Percentiles rank a stretch among this genome's conserved stretches.
Conservation (phyloP, 495 filamentous ascomycete genomes). For the Ascodesmis nigricans region DNA sequence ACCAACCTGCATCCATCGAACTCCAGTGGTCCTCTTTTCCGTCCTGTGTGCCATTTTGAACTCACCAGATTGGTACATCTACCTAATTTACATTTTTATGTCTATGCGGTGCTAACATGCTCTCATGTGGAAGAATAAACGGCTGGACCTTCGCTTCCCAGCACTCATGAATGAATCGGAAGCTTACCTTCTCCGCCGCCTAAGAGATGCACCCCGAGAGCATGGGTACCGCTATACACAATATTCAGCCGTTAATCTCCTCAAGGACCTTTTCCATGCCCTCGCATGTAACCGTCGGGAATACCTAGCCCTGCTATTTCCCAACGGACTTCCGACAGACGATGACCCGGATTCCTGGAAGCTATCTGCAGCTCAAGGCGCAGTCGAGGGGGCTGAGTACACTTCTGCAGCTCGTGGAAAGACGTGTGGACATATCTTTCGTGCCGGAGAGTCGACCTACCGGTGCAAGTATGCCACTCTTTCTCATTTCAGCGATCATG, state of each 20-base stretch:
- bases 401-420: slow-evolving; percentile 78
- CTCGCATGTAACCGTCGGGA: slow-evolving; percentile 51
- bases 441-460: slow-evolving; percentile 76
- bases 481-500: not conserved
- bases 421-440: slow-evolving; percentile 94
- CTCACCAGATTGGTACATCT: too few relatives aligned
- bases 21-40: too few relatives aligned
- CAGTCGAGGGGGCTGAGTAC: slow-evolving; percentile 81
- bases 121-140: too few relatives aligned
- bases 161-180: too few relatives aligned
- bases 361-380: slow-evolving; percentile 68
- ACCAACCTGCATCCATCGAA: too few relatives aligned
- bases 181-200: slow-evolving; percentile 15
- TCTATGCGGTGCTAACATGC: too few relatives aligned
- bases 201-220: slow-evolving; percentile 37
- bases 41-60: too few relatives aligned
- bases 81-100: too few relatives aligned
- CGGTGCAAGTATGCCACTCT: slow-evolving; percentile 38
- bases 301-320: slow-evolving; percentile 58
- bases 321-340: slow-evolving; percentile 36
- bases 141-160: too few relatives aligned
- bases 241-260: slow-evolving; percentile 41
- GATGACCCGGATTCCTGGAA: slow-evolving; percentile 34
- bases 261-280: slow-evolving; percentile 63
- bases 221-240: slow-evolving; percentile 52